Base-by-base conservation (phyloP, 2,329 filamentous ascomycete genomes). In the Paraphaeosphaeria sporulosa region DNA sequence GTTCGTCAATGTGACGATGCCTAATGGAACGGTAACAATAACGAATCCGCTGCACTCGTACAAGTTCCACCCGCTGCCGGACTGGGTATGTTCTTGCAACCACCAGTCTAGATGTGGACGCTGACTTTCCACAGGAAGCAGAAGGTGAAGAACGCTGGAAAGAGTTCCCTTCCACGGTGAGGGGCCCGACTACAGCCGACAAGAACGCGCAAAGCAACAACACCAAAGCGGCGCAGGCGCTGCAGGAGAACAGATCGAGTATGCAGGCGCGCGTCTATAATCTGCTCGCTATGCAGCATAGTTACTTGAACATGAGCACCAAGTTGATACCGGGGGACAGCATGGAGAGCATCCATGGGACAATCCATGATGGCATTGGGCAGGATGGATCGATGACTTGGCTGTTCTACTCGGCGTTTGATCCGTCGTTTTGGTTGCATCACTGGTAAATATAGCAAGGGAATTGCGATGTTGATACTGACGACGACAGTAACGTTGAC, bases 351-450 rank as follows among this genome's bases (percentile, higher is more conserved):
- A 63, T 73, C 1, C 72, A 75, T 43, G 67, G 73, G 34, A 72
- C 69, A 1, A 65, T 74, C 21, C 72, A 75, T 48, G 70, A 70
- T 49, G 68, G 58, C 4, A 57, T 72, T 8, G 72, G 72, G 2
- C 59, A 58, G 36, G 65, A 61, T 47, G 74, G 74, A 15, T 64
- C 77, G 57, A 75, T 78, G 75, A 65, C 64, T 91, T 86, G 86
- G 85, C 44, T 90, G 86, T 74, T 87, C 89, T 90, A 90, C 67
- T 90, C 91, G 1, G 86, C 90, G 0, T 96, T 92, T 72, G 92
- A 96, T 71, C 92, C 92, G 0, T 80, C 92, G 13, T 94, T 94
- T 77, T 91, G 90, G 78, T 78, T 94, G 9, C 91, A 94, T 69
- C 92, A 94, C 69, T 66, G 75, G 76, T 79, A 61, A 62, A 76